A percentile compares a stretch with the other conserved stretches of the same genome.
These are phyloP conservation scores for Alloteropsis semialata DNA, from an alignment of 176 grass and related monocot genomes.

Conservation along the genomic window DNA sequence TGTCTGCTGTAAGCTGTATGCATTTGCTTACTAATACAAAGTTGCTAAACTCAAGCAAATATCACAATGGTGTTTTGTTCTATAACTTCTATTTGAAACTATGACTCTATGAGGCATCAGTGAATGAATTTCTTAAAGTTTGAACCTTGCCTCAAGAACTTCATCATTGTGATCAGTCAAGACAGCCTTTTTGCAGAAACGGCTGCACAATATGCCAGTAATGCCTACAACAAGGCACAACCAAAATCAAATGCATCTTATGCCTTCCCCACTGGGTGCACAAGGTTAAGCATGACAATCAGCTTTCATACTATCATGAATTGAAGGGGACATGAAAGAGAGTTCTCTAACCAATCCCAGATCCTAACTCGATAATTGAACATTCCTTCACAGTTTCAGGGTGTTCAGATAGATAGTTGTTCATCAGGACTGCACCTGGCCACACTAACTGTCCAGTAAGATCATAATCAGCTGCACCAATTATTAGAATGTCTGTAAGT, in stretches of 20 bases:
- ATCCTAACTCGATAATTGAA: conserved; percentile 79
- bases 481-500: conserved; percentile 26
- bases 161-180: conserved; percentile 95
- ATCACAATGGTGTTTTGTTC: neutral
- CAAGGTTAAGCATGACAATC: too few relatives aligned
- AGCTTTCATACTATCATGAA: conserved; percentile 19
- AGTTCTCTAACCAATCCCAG: conserved; percentile 82
- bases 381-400: conserved; percentile 59
- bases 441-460: conserved; percentile 95
- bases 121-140: conserved; percentile 9
- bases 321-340: neutral
- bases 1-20: neutral
- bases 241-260: too few relatives aligned
- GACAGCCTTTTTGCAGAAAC: conserved; percentile 68
- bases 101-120: neutral
- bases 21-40: neutral
- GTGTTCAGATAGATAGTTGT: conserved; percentile 81
- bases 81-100: neutral
- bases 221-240: conserved; percentile 68
- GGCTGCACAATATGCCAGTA: conserved; percentile 85
- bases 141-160: conserved; percentile 87
- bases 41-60: neutral
- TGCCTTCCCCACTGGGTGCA: too few relatives aligned
- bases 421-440: conserved; percentile 91
- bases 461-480: conserved; percentile 87